Conservation (phyloP, 495 filamentous ascomycete genomes). For the Penicillium ochrochloron region DNA sequence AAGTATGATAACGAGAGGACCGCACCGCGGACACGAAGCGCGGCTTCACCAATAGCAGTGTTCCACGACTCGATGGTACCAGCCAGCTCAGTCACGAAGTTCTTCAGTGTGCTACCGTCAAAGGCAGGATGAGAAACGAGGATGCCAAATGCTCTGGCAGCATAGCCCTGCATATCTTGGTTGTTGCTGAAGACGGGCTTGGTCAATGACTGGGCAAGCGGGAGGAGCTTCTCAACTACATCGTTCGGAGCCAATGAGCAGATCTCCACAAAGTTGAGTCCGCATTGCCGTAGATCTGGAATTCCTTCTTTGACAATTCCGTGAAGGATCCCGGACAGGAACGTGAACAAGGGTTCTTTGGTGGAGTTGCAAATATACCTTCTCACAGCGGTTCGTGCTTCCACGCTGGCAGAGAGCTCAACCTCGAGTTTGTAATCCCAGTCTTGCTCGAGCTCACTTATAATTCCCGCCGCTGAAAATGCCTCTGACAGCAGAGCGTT, state of each 20-base stretch:
- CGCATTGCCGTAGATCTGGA: constrained; percentile 57
- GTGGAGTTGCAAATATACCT: constrained; percentile 46
- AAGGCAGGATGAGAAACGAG: constrained; percentile 67
- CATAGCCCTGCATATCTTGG: constrained; percentile 61
- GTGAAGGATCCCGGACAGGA: constrained; percentile 60
- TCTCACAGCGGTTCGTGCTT: constrained; percentile 61
- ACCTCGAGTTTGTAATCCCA: constrained; percentile 84
- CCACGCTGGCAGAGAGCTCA: constrained; percentile 65
- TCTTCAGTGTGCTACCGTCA: constrained; percentile 35
- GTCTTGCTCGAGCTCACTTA: constrained; percentile 70
- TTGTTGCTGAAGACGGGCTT: constrained; percentile 71
- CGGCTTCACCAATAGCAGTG: constrained; percentile 61
- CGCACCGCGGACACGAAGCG: constrained; percentile 64
- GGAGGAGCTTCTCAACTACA: constrained; percentile 54
- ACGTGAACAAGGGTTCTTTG: constrained; percentile 38
- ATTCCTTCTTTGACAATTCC: constrained; percentile 58
- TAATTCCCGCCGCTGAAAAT: constrained; percentile 53
- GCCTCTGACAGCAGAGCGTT: constrained; percentile 76
- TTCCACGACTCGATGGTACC: constrained; percentile 53
- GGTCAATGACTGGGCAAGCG: constrained; percentile 54
- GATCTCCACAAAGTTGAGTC: constrained; percentile 67
- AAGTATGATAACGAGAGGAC: constrained; percentile 62
- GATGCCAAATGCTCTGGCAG: constrained; percentile 77
- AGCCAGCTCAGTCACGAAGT: constrained; percentile 48
- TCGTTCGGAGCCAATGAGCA: constrained; percentile 63